A percentile compares a stretch with the other conserved stretches of the same genome.
phyloP scores from a whole-genome alignment of 768 basidiomycete species.

The Suillus cothurnatus region DNA sequence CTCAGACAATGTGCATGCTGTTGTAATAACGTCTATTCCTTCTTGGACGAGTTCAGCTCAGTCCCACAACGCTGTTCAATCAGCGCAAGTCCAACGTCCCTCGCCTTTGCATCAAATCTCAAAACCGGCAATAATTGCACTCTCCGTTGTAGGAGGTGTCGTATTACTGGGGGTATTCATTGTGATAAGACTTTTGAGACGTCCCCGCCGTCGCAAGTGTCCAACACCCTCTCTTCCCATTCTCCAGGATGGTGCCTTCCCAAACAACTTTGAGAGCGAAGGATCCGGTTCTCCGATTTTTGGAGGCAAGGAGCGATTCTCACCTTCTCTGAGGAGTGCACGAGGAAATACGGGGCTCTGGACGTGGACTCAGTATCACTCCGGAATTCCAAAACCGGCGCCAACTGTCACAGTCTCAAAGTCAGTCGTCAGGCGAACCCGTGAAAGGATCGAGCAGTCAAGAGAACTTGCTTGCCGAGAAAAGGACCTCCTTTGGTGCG shows the following conservation, averaged over 20 bases:
- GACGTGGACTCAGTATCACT: constrained; percentile 59
- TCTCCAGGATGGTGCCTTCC: constrained; percentile 55
- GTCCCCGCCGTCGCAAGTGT: constrained; percentile 52
- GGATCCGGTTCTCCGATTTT: constrained; percentile 71
- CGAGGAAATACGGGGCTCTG: constrained; percentile 47
- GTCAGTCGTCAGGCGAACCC: constrained; percentile 21
- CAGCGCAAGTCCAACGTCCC: constrained; percentile 5
- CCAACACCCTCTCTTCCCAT: constrained; percentile 79
- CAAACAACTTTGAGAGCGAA: constrained; percentile 43
- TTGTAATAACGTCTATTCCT: constrained; percentile 15
- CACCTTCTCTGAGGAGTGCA: constrained; percentile 36
- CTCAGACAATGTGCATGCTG: not conserved
- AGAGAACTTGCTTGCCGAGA: constrained; percentile 9
- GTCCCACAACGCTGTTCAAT: constrained; percentile 6
- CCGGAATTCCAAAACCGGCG: constrained; percentile 33
- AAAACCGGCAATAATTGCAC: constrained; percentile 49
- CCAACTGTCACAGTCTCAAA: constrained; percentile 26
- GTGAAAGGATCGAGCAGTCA: constrained; percentile 9
- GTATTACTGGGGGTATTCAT: constrained; percentile 51
- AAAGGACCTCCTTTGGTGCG: constrained; percentile 14
- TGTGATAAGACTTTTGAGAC: constrained; percentile 47
- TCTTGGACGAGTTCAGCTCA: constrained; percentile 11
- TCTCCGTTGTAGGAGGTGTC: constrained; percentile 54
- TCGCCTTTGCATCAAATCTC: constrained; percentile 43
- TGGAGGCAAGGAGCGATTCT: constrained; percentile 70